A percentile compares a stretch with the other conserved stretches of the same genome.
phyloP scores from a whole-genome alignment of 306 rosid genomes.

The Begonia peltatifolia region DNA sequence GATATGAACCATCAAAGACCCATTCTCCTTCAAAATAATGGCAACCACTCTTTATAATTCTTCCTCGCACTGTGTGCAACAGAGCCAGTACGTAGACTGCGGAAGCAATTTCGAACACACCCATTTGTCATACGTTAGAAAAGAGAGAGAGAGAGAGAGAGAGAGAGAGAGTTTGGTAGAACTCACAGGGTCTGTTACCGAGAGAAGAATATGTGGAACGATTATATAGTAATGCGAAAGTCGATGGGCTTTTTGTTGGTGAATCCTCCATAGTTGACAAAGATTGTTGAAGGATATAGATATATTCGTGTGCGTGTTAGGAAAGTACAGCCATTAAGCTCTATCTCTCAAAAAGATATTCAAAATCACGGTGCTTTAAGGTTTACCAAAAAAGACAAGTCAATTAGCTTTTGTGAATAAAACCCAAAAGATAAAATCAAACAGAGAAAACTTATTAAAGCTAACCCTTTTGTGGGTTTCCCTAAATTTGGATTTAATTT shows the following conservation, averaged over 20 bases:
- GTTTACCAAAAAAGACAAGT: too few species aligned
- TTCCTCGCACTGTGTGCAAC: constrained; percentile 12
- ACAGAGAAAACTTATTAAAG: too few species aligned
- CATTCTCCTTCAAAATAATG: constrained; percentile 44
- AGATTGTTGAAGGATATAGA: too few species aligned
- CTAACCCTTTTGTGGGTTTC: too few species aligned
- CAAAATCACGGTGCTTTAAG: too few species aligned
- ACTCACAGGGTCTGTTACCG: neutral
- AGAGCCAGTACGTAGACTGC: constrained; percentile 1
- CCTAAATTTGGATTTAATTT: too few species aligned
- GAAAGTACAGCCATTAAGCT: too few species aligned
- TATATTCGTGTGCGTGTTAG: too few species aligned
- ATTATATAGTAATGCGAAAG: neutral
- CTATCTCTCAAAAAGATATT: too few species aligned
- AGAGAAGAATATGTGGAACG: neutral
- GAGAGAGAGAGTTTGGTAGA: neutral
- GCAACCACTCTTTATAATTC: constrained; percentile 18
- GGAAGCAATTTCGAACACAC: constrained; percentile 1
- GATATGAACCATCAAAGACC: constrained; percentile 44
- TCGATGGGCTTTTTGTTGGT: neutral
- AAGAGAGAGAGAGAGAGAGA: constrained; percentile 4
- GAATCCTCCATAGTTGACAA: neutral
- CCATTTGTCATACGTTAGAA: constrained; percentile 16
- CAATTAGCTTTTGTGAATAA: too few species aligned
- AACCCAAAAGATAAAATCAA: too few species aligned